A percentile compares a stretch with the other conserved stretches of the same genome.
phyloP scores from a whole-genome alignment of 1,139 yeast species.

The Pneumocystis sp. region DNA sequence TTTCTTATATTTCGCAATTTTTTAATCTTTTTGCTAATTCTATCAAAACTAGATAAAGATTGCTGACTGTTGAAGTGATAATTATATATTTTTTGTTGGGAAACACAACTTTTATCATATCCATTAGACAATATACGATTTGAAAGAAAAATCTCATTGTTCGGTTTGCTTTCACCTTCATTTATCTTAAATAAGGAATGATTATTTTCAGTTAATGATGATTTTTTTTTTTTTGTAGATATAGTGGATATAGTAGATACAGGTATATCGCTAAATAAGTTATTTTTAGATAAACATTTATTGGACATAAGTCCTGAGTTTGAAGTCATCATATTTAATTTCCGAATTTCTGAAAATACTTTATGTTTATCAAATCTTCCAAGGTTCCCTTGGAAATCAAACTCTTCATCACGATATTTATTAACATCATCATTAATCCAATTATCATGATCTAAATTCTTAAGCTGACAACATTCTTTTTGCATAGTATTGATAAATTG shows the following conservation, averaged over 20 bases:
- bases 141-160: neutral
- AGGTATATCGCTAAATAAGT: neutral
- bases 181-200: neutral
- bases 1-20: neutral
- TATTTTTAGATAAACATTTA: neutral
- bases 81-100: neutral
- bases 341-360: slow-evolving; percentile 64
- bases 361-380: slow-evolving; percentile 69
- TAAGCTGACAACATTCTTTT: neutral
- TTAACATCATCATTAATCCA: neutral
- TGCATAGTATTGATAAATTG: neutral
- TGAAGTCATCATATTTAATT: slow-evolving; percentile 19
- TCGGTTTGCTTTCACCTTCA: neutral
- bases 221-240: neutral
- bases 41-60: neutral
- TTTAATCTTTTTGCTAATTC: neutral
- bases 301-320: neutral
- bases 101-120: neutral
- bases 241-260: neutral
- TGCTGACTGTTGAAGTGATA: neutral
- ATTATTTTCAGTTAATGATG: neutral
- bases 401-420: slow-evolving; percentile 32
- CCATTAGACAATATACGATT: neutral
- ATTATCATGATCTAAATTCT: neutral
- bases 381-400: slow-evolving; percentile 74